These are phyloP conservation scores for Lasiodiplodia sp. DNA, from an alignment of 2,329 filamentous ascomycete species.

Conservation along the genomic window DNA sequence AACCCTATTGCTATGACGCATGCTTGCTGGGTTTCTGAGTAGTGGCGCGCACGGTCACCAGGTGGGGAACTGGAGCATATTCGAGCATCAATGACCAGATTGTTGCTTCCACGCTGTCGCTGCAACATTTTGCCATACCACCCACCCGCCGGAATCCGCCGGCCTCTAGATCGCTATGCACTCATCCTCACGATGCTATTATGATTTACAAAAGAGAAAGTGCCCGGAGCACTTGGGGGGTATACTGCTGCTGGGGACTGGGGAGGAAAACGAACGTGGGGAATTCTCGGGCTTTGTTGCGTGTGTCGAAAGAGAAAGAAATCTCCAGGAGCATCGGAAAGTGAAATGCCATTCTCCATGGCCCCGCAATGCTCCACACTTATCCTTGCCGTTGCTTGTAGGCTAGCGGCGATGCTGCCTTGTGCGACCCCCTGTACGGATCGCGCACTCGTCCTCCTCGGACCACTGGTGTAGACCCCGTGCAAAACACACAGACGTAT, in stretches of 20 bases:
- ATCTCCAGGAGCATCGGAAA: not conserved
- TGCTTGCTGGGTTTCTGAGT: not conserved
- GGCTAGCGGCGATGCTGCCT: conserved; percentile 11
- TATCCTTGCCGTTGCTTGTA: conserved; percentile 25
- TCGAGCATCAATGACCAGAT: not conserved
- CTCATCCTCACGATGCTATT: conserved; percentile 20
- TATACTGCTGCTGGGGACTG: conserved; percentile 17
- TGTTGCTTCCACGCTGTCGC: too few relatives aligned
- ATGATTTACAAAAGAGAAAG: conserved; percentile 24
- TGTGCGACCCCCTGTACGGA: conserved; percentile 30
- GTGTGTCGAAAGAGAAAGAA: conserved; percentile 6
- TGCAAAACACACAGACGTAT: conserved; percentile 51
- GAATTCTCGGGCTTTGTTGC: not conserved
- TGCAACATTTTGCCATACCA: not conserved
- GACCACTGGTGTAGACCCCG: conserved; percentile 44
- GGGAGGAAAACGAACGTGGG: not conserved
- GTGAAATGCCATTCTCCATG: not conserved
- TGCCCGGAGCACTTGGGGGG: conserved; percentile 10
- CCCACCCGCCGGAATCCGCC: not conserved
- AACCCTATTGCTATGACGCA: not conserved
- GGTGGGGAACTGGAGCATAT: not conserved
- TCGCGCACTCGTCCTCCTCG: conserved; percentile 44
- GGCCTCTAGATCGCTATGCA: conserved; percentile 7
- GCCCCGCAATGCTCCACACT: not conserved
- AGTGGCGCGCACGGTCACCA: not conserved